phyloP scores from a whole-genome alignment of 805 yeast genomes.

The Wickerhamiella occidentalis region DNA sequence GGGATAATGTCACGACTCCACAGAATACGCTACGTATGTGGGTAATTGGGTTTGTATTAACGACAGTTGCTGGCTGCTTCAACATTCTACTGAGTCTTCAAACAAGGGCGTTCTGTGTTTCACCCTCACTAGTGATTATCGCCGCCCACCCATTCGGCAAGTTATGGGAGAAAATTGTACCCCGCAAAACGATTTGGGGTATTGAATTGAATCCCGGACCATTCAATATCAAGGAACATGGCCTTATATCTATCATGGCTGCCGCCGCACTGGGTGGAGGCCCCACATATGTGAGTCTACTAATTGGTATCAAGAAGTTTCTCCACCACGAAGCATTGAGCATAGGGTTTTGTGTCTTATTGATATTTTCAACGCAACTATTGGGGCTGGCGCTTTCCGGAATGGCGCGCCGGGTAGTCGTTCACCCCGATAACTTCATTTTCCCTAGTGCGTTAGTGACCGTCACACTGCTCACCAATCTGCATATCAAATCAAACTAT shows the following conservation, averaged over 20 bases:
- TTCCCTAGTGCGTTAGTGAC: conserved; percentile 62
- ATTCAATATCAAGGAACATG: conserved; percentile 52
- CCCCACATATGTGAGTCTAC: conserved; percentile 47
- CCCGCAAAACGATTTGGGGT: conserved; percentile 26
- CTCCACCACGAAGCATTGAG: conserved; percentile 32
- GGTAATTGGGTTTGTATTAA: conserved; percentile 40
- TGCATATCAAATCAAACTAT: conserved; percentile 39
- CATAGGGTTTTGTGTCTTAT: conserved; percentile 44
- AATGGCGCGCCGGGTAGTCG: conserved; percentile 43
- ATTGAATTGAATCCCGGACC: conserved; percentile 46
- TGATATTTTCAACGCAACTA: conserved; percentile 45
- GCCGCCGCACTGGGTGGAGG: conserved; percentile 29
- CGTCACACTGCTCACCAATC: conserved; percentile 43
- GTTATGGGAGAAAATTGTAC: conserved; percentile 34
- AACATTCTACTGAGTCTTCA: conserved; percentile 50
- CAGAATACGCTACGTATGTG: conserved; percentile 47
- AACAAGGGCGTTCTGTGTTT: conserved; percentile 41
- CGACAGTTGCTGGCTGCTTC: conserved; percentile 45
- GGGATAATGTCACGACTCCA: conserved; percentile 39
- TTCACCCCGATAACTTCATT: conserved; percentile 51
- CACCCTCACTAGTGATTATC: conserved; percentile 45
- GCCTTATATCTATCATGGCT: conserved; percentile 43
- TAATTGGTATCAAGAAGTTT: conserved; percentile 42
- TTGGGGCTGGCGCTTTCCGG: conserved; percentile 64
- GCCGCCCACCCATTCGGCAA: conserved; percentile 55